A percentile compares a stretch with the other conserved stretches of the same genome.
Conservation (phyloP, 257 asterid species). For the Plantago elongata region DNA sequence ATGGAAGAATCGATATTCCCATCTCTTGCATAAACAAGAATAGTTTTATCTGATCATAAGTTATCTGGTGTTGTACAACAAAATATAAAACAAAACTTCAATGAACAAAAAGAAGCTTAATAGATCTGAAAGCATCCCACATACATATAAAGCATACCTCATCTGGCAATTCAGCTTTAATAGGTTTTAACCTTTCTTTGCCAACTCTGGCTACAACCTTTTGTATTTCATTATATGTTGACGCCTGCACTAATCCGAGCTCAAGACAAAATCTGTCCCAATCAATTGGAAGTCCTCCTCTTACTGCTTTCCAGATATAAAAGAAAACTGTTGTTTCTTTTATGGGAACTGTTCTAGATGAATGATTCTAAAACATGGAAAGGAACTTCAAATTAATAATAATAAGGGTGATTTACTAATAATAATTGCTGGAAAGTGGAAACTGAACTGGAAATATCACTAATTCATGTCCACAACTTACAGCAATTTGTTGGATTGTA, state of each 20-base stretch:
- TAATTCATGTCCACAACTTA: constrained; percentile 32
- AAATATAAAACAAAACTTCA: not conserved
- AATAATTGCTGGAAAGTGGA: not conserved
- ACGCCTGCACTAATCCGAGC: constrained; percentile 53
- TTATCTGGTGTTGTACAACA: constrained; percentile 39
- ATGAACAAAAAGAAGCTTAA: constrained; percentile 9
- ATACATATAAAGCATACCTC: constrained; percentile 45
- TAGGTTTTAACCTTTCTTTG: constrained; percentile 72
- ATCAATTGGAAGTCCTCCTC: constrained; percentile 64
- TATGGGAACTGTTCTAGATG: constrained; percentile 79
- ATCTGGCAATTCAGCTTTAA: constrained; percentile 79
- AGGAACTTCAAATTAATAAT: not conserved
- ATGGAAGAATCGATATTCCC: constrained; percentile 37
- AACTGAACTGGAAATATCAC: not conserved
- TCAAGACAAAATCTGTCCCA: constrained; percentile 71
- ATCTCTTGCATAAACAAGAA: constrained; percentile 56
- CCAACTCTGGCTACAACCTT: constrained; percentile 59
- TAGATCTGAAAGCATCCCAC: not conserved
- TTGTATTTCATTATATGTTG: constrained; percentile 33
- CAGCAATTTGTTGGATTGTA: constrained; percentile 58
- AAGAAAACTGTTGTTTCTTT: constrained; percentile 62
- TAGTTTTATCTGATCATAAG: constrained; percentile 57
- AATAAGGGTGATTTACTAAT: constrained; percentile 3
- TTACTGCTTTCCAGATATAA: constrained; percentile 72
- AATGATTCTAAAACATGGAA: constrained; percentile 45